Conservation (phyloP, 2,329 filamentous ascomycete genomes). For the Sporothrix sp. region DNA sequence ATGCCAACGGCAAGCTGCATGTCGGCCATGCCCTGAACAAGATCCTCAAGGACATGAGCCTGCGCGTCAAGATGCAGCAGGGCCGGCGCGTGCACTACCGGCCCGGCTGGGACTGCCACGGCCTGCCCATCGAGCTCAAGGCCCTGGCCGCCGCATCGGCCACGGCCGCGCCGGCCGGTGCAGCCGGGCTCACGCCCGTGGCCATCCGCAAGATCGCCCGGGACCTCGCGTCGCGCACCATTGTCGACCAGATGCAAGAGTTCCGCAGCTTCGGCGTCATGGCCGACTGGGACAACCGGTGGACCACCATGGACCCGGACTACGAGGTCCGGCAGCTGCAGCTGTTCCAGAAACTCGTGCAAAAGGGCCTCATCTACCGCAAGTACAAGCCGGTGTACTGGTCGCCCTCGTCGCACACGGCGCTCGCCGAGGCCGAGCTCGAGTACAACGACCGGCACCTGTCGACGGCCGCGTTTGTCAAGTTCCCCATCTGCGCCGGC, state of each 20-base stretch:
- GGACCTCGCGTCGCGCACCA: slow-evolving; percentile 55
- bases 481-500: slow-evolving; percentile 56
- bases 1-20: slow-evolving; percentile 87
- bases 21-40: slow-evolving; percentile 95
- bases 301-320: slow-evolving; percentile 67
- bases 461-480: slow-evolving; percentile 67
- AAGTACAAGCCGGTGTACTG: slow-evolving; percentile 79
- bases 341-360: slow-evolving; percentile 67
- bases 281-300: slow-evolving; percentile 68
- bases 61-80: slow-evolving; percentile 68
- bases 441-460: slow-evolving; percentile 70
- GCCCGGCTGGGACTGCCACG: slow-evolving; percentile 97
- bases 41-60: slow-evolving; percentile 88
- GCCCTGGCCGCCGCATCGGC: slow-evolving; percentile 52
- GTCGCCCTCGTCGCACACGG: slow-evolving; percentile 70
- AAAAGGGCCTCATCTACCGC: slow-evolving; percentile 63
- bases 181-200: slow-evolving; percentile 39
- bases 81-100: slow-evolving; percentile 71
- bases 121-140: slow-evolving; percentile 93
- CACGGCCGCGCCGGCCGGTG: slow-evolving; percentile 21
- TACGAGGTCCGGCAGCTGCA: slow-evolving; percentile 68
- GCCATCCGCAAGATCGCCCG: slow-evolving; percentile 56
- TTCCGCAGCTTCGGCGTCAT: slow-evolving; percentile 69
- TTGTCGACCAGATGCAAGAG: slow-evolving; percentile 61
- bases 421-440: slow-evolving; percentile 73